Base-by-base conservation (phyloP, 2,329 filamentous ascomycete genomes). In the Neoascochyta sp. region DNA sequence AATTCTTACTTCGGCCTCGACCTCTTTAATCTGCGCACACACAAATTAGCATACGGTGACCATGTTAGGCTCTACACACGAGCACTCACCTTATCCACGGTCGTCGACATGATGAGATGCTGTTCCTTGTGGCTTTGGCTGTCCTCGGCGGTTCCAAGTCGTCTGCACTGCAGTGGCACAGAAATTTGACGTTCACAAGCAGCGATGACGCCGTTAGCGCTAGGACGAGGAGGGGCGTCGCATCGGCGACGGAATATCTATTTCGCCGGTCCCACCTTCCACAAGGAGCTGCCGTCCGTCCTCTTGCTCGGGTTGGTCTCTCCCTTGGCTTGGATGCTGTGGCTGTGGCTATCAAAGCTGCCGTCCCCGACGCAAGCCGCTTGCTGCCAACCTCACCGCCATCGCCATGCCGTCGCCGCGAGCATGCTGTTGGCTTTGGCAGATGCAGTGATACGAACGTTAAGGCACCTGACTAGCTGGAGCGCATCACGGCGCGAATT, bases 1-100 rank as follows among this genome's bases (percentile, higher is more conserved):
- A n/a, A 77, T 14, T 65, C 57, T 50, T 76, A 90, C 85, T 78
- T 95, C 90, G 72, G 83, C 70, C 84, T 95, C 90, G 67, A 95
- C 86, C 58, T 90, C 86, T 69, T 94, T 95, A 76, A 96, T 95
- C 86, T 92, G 58, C 62, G 52, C 43, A 36, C 23, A 43, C 39
- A 34, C 45, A 42, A 50, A 33, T 60, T 50, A 61, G 54, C 52
- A 29, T 15, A 7, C 16, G 16, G 27, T 38, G 16, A 38, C 29
- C 25, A 31, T 10, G 16, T 6, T 10, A 15, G 7, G 5, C 2
- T 16, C 3, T 16, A 7, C 3, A 12, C 10, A n/a, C 10, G 22
- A 24, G 26, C 20, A 56, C 75, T 50, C 62, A 86, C 87, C 83
- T 96, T 96, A 57, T 96, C 90, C 64, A 95, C 88, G 22, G 90